phyloP scores from a whole-genome alignment of 2,329 filamentous ascomycete genomes.

The Pseudogymnoascus sp. region DNA sequence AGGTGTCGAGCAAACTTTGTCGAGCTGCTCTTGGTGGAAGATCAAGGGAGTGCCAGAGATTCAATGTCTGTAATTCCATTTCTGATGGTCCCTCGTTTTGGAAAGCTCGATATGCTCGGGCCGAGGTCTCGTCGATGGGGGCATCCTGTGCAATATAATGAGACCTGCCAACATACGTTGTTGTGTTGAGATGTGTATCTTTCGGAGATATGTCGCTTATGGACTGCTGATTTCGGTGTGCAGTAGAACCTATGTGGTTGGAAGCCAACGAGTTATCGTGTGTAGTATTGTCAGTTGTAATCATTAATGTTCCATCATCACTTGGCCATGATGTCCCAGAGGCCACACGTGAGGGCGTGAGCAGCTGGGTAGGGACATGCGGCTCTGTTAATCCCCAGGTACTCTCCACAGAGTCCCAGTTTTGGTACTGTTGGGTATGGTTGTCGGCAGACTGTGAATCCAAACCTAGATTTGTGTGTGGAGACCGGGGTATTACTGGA shows the following conservation, averaged over 20 bases:
- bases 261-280: background rate
- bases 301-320: background rate
- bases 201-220: background rate
- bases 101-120: background rate
- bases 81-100: background rate
- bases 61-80: background rate
- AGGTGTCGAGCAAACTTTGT: background rate
- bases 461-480: background rate
- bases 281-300: background rate
- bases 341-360: too few relatives aligned
- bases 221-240: too few relatives aligned
- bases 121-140: slow-evolving; percentile 7
- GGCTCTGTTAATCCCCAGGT: too few relatives aligned
- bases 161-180: slow-evolving; percentile 9
- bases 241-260: background rate
- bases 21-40: background rate
- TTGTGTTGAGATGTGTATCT: too few relatives aligned
- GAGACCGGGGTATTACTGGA: background rate
- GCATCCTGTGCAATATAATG: slow-evolving; percentile 1
- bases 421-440: too few relatives aligned
- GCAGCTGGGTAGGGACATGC: too few relatives aligned
- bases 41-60: background rate
- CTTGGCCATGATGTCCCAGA: too few relatives aligned
- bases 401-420: too few relatives aligned
- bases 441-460: too few relatives aligned